Evolutionary conservation across 768 basidiomycete genomes (phyloP).

Genomic region (Amyloporia xantha): DNA sequence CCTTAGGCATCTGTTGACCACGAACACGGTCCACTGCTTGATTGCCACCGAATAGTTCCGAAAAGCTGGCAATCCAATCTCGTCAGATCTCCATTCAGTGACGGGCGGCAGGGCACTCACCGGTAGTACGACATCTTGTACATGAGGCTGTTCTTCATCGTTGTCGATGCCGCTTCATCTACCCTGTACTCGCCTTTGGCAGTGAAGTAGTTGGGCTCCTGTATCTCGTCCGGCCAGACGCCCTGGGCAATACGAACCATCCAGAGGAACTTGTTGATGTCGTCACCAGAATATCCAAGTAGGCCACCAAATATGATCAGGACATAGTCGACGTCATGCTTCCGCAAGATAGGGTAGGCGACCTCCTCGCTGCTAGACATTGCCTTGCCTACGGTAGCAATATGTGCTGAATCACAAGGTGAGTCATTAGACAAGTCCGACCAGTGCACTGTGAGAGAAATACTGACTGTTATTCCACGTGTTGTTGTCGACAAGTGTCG

Average conservation of each 20-base stretch:
- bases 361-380: constrained; percentile 94
- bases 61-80: constrained; percentile 48
- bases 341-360: constrained; percentile 93
- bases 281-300: constrained; percentile 95
- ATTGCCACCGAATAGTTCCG: constrained; percentile 76
- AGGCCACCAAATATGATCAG: constrained; percentile 96
- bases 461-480: constrained; percentile 98
- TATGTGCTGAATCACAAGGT: constrained; percentile 58
- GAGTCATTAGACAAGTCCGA: not conserved
- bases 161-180: constrained; percentile 72
- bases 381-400: constrained; percentile 97
- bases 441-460: not conserved
- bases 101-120: constrained; percentile 31
- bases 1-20: constrained; percentile 72
- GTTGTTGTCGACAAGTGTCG: constrained; percentile 97
- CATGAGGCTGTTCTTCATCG: constrained; percentile 97
- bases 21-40: constrained; percentile 82
- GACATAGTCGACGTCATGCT: constrained; percentile 97
- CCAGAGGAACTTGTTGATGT: constrained; percentile 99
- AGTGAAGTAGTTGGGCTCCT: constrained; percentile 92
- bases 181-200: constrained; percentile 88
- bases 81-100: not conserved
- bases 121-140: constrained; percentile 99
- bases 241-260: constrained; percentile 95
- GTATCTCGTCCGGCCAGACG: constrained; percentile 97